Percentiles rank a stretch among this genome's conserved stretches.
Conservation (phyloP, 192 early-diverging fungal genomes). For the Linnemannia hyalina region DNA sequence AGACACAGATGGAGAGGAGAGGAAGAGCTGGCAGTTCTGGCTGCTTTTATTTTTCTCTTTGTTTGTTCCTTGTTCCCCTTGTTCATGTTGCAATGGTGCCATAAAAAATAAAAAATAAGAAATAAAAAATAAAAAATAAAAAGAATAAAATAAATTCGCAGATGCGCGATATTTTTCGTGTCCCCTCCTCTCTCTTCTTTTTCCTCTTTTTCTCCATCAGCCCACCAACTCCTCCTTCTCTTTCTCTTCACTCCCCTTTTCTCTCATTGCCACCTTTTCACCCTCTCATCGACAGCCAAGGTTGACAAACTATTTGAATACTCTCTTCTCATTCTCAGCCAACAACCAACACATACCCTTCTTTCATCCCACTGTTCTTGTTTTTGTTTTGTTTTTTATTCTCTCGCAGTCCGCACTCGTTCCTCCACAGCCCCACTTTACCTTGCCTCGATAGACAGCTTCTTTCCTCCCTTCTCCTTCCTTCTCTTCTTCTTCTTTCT, state of each 20-base stretch:
- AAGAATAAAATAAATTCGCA: background rate
- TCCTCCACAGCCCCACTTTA: slow-evolving; percentile 9
- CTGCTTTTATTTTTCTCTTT: background rate
- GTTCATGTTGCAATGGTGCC: no score
- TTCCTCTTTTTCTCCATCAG: slow-evolving; percentile 5
- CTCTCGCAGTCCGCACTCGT: slow-evolving; percentile 19
- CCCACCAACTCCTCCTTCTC: background rate
- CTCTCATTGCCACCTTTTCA: background rate
- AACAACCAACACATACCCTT: background rate
- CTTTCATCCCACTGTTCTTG: background rate
- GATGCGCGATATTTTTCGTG: background rate
- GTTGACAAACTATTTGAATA: background rate
- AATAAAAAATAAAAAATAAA: background rate
- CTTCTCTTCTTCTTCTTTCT: background rate
- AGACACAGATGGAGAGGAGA: no score
- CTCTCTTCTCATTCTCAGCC: background rate
- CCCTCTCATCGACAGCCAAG: background rate
- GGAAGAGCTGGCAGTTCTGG: background rate
- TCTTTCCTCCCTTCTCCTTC: background rate
- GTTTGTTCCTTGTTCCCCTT: background rate
- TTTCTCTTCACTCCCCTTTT: background rate
- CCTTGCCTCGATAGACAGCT: background rate
- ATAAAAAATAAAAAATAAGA: background rate
- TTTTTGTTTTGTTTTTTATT: slow-evolving; percentile 10
- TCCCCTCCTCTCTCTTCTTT: background rate